These are phyloP conservation scores for Tilletia caries DNA, from an alignment of 1,284 basidiomycete genomes.

Conservation along the genomic window DNA sequence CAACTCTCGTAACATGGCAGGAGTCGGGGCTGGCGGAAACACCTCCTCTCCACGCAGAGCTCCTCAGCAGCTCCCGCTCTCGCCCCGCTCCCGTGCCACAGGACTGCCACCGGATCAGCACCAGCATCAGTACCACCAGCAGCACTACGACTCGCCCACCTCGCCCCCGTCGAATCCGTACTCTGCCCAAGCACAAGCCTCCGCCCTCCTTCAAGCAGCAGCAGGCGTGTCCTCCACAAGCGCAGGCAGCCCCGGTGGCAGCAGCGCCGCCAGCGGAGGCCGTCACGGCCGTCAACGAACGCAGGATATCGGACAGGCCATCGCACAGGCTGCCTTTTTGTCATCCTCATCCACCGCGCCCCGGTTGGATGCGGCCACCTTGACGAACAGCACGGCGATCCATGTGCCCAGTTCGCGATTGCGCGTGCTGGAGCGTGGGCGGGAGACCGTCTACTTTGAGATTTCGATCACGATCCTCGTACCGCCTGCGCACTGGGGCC, in stretches of 20 bases:
- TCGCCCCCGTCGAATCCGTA: not conserved
- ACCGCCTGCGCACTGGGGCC: conserved; percentile 52
- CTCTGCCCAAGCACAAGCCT: not conserved
- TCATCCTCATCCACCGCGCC: conserved; percentile 18
- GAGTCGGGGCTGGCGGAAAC: conserved; percentile 9
- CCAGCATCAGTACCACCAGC: too few relatives aligned
- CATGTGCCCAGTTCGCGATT: conserved; percentile 64
- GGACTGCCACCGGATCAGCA: not conserved
- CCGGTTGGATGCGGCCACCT: conserved; percentile 35
- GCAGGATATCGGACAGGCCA: conserved; percentile 4
- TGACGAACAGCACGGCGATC: conserved; percentile 19
- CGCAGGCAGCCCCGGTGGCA: not conserved
- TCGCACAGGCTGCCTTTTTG: conserved; percentile 16
- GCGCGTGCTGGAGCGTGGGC: conserved; percentile 76
- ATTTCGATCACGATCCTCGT: conserved; percentile 56
- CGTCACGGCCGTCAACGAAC: not conserved
- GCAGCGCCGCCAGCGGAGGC: not conserved
- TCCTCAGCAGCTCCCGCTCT: conserved; percentile 9
- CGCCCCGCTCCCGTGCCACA: not conserved
- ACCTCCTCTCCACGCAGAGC: not conserved
- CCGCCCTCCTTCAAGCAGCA: not conserved
- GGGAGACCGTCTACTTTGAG: conserved; percentile 79
- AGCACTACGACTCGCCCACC: not conserved
- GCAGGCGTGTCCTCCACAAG: not conserved
- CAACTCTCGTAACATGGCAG: not conserved